Conservation (phyloP, 345 rosid species). For the Dipteronia sinensis region DNA sequence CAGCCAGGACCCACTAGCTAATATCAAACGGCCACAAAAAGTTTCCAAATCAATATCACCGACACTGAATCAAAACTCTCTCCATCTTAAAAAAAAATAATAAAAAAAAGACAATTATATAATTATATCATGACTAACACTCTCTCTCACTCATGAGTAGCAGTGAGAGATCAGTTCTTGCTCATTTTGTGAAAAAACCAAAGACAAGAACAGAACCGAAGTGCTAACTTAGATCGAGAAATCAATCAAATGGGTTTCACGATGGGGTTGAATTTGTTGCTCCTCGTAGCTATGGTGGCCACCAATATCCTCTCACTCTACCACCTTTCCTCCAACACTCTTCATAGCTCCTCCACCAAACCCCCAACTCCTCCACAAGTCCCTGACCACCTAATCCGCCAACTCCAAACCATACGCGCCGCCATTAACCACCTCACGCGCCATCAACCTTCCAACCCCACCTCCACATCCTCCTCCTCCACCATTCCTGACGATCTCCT, state of each 20-base stretch:
- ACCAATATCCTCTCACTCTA: conserved; percentile 93
- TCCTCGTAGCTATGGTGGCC: conserved; percentile 92
- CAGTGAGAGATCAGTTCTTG: not conserved
- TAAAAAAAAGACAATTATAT: not conserved
- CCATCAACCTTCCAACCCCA: conserved; percentile 51
- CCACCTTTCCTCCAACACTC: conserved; percentile 76
- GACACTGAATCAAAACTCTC: conserved; percentile 4
- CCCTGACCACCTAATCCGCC: conserved; percentile 85
- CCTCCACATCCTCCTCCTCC: conserved; percentile 17
- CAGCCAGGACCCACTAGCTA: not conserved
- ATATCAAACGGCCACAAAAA: not conserved
- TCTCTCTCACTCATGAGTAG: not conserved
- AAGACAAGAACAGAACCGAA: not conserved
- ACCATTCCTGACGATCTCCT: conserved; percentile 78
- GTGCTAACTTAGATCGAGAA: not conserved
- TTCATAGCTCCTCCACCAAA: conserved; percentile 10
- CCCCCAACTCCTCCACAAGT: conserved; percentile 48
- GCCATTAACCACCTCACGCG: conserved; percentile 86
- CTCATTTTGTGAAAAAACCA: not conserved
- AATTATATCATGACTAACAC: not conserved
- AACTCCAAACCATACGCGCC: conserved; percentile 89
- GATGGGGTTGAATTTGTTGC: conserved; percentile 85
- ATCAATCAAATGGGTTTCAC: conserved; percentile 63
- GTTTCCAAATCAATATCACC: not conserved
- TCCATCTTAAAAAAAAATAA: too few relatives aligned